Conservation (phyloP, 2,329 filamentous ascomycete species). For the Chrysosporium queenslandicum region DNA sequence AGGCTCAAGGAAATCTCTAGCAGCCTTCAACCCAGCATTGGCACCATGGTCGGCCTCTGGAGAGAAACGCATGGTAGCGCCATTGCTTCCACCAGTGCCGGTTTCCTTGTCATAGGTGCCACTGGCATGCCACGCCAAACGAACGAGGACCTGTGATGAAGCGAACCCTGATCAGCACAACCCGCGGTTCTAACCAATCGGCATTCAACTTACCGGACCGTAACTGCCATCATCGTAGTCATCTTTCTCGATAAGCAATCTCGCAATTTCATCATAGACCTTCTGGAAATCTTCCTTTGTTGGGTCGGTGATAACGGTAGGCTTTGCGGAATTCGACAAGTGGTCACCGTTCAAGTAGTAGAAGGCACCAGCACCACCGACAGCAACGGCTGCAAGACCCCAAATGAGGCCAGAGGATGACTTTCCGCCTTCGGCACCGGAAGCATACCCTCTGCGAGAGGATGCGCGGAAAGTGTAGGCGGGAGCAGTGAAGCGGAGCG, state of each 20-base stretch:
- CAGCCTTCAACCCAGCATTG: constrained; percentile 78
- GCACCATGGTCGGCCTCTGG: constrained; percentile 85
- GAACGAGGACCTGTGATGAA: constrained; percentile 53
- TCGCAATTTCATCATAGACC: constrained; percentile 81
- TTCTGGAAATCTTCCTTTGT: constrained; percentile 85
- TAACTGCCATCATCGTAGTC: constrained; percentile 97
- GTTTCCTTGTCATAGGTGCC: constrained; percentile 88
- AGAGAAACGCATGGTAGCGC: constrained; percentile 90
- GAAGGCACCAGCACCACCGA: constrained; percentile 56
- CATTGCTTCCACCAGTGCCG: constrained; percentile 84
- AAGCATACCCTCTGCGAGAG: constrained; percentile 70
- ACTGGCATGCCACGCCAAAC: constrained; percentile 87
- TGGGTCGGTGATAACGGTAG: constrained; percentile 55
- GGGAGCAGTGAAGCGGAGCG: constrained; percentile 47
- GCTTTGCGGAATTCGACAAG: constrained; percentile 35
- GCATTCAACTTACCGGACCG: constrained; percentile 59
- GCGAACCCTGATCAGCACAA: constrained; percentile 5
- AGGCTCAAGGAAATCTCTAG: constrained; percentile 86
- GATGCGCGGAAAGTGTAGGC: constrained; percentile 63
- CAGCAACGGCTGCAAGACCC: constrained; percentile 48
- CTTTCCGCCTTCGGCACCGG: constrained; percentile 45
- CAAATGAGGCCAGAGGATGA: constrained; percentile 47
- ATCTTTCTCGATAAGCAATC: constrained; percentile 72
- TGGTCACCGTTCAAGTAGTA: constrained; percentile 50
- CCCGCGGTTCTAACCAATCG: no score